Base-by-base conservation (phyloP, 495 filamentous ascomycete species). In the Baudoinia panamericana region DNA sequence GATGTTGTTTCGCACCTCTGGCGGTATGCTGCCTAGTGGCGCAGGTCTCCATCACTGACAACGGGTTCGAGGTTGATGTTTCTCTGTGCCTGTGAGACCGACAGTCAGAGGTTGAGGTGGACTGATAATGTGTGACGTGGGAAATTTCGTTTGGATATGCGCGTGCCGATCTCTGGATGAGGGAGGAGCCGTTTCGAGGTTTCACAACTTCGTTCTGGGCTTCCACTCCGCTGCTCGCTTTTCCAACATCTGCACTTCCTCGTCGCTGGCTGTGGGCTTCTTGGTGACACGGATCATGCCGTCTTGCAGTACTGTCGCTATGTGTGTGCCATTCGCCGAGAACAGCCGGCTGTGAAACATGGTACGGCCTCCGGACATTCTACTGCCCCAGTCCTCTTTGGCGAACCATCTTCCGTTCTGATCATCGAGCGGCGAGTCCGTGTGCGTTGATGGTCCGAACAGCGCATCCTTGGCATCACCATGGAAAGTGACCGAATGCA, bases 311-410 rank as follows among this genome's bases (percentile, higher is more conserved):
- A 45, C 34, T n/a, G 46, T 56, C 0, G 47, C 51, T 10, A 54
- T 30, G 22, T 54, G 51, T n/a, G 12, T 56, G 4, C 76, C 78
- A 41, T 63, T 56, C 1, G 72, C 66, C 46, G 65, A 69, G 76
- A 76, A 83, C 25, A 83, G 62, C 60, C 72, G 65, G 51, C 71
- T 75, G 58, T 73, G 66, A 48, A 80, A 64, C 19, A 76, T 61
- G 2, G 62, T 75, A 36, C 77, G 61, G 10, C 75, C 78, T 8
- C 65, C 63, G 12, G 60, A 70, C 4, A 67, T 62, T 18, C 72
- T 56, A 9, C 70, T 70, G 28, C 73, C 74, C 58, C 67, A 70
- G 4, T 65, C 66, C 57, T 84, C 80, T 58, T 82, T 75, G 18
- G 75, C 56, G 60, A 77, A 83, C 80, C 80, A 83, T 32, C 68